phyloP scores from a whole-genome alignment of 257 asterid species.

The Mentha longifolia region DNA sequence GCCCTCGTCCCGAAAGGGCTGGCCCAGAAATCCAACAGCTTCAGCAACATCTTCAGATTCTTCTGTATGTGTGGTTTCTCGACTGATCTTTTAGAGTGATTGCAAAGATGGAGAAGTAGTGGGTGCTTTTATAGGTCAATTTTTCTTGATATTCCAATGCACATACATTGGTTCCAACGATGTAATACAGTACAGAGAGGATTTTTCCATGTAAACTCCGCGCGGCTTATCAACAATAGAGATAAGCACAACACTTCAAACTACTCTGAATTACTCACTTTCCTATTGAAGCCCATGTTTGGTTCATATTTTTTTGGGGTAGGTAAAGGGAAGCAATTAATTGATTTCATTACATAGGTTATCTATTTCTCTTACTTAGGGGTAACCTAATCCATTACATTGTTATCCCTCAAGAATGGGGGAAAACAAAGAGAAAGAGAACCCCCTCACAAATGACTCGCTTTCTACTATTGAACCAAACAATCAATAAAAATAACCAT shows the following conservation, averaged over 20 bases:
- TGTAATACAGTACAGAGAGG: neutral
- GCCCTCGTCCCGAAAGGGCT: slow-evolving; percentile 67
- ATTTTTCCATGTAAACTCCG: neutral
- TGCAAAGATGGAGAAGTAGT: neutral
- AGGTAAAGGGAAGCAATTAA: no score
- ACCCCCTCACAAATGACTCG: no score
- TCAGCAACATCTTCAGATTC: slow-evolving; percentile 46
- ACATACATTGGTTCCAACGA: slow-evolving; percentile 37
- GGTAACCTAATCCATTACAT: no score
- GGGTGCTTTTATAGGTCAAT: slow-evolving; percentile 24
- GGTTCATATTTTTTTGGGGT: no score
- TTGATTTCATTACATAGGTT: no score
- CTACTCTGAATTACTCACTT: neutral
- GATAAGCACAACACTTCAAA: neutral
- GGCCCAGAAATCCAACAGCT: slow-evolving; percentile 62
- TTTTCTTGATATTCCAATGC: slow-evolving; percentile 27
- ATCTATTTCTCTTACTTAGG: no score
- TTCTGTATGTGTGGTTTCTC: neutral
- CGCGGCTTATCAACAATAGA: neutral
- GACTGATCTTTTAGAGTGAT: neutral
- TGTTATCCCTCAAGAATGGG: no score
- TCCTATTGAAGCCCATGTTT: no score
- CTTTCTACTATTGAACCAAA: no score
- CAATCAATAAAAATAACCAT: no score
- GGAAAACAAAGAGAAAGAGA: no score